Conservation (phyloP, 176 grass and related monocot genomes). For the Cenchrus americanus region DNA sequence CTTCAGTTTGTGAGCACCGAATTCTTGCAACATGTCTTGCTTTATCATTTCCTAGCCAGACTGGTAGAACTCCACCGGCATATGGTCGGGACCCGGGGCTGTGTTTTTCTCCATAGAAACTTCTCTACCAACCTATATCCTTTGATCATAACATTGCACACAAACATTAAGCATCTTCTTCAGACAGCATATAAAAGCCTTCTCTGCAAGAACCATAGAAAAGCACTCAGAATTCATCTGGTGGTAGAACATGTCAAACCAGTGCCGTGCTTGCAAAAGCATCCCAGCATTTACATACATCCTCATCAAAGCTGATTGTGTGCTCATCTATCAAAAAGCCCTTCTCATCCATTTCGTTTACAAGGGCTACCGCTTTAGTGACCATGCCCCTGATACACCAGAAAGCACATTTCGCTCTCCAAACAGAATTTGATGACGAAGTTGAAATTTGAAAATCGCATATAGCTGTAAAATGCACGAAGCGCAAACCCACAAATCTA, state of each 20-base stretch:
- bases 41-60: no score
- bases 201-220: conserved; percentile 67
- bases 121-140: conserved; percentile 74
- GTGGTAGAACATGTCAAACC: conserved; percentile 70
- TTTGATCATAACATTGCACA: conserved; percentile 98
- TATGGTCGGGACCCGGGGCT: no score
- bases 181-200: conserved; percentile 70
- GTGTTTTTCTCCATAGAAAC: no score
- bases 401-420: no score
- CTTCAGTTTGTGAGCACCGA: no score
- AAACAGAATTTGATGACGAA: no score
- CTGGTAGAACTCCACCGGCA: no score
- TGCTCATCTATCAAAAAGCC: conserved; percentile 77
- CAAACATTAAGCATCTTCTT: conserved; percentile 68
- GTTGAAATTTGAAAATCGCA: no score
- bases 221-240: conserved; percentile 77
- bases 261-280: conserved; percentile 73
- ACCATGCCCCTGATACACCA: conserved; percentile 53
- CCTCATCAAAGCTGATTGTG: conserved; percentile 87
- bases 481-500: no score
- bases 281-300: conserved; percentile 81
- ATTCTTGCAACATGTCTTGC: no score
- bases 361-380: conserved; percentile 68
- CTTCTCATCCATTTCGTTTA: conserved; percentile 67
- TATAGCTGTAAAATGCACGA: not conserved